Conservation (phyloP, 148 eudicot genomes). For the Spergularia marina region DNA sequence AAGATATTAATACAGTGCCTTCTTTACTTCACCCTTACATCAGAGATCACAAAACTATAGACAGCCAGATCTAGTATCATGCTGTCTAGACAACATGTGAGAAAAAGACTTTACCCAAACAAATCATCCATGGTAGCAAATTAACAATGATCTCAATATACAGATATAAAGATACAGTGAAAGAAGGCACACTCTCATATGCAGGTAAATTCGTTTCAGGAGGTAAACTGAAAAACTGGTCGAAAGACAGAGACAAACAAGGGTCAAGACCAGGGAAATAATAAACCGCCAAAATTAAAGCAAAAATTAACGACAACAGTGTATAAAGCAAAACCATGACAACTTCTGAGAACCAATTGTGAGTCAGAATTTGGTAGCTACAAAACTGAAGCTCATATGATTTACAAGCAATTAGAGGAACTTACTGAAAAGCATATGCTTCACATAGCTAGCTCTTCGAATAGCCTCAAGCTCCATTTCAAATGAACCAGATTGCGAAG, state of each 20-base stretch:
- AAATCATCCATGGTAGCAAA: too few relatives aligned
- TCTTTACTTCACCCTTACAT: neutral
- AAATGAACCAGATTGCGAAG: constrained; percentile 52
- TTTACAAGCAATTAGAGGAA: constrained; percentile 10
- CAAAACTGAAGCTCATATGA: neutral
- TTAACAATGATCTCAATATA: too few relatives aligned
- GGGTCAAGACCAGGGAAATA: too few relatives aligned
- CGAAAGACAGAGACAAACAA: too few relatives aligned
- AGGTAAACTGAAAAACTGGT: too few relatives aligned
- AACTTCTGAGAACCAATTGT: neutral
- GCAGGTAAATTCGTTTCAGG: too few relatives aligned
- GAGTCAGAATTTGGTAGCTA: neutral
- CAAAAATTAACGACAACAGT: neutral
- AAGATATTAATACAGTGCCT: neutral
- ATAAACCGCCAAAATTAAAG: too few relatives aligned
- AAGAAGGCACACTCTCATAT: too few relatives aligned
- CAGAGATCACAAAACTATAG: neutral
- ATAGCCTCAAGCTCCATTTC: constrained; percentile 91
- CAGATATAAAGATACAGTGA: too few relatives aligned
- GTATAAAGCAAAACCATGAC: neutral
- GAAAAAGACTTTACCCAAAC: too few relatives aligned
- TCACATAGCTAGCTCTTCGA: constrained; percentile 84
- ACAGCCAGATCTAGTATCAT: neutral
- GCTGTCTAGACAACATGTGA: too few relatives aligned
- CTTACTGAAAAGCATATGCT: constrained; percentile 79